Evolutionary conservation across 2,329 filamentous ascomycete species (phyloP).

Genomic region (Fusarium clavum): DNA sequence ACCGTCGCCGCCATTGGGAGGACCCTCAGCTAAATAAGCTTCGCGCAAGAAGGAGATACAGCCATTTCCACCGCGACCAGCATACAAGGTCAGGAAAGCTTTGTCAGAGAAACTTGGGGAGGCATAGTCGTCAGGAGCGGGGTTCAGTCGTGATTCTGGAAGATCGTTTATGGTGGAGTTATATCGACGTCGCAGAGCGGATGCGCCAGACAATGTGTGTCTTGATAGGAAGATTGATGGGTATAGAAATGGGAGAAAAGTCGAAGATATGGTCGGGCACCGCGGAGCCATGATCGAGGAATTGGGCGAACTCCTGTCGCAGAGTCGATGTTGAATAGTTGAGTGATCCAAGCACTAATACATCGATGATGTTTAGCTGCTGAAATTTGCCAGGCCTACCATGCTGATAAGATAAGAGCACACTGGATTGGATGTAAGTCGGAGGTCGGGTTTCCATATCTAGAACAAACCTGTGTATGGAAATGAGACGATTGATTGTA

Average conservation of each 20-base stretch:
- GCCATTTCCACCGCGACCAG: conserved; percentile 87
- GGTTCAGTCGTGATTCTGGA: conserved; percentile 75
- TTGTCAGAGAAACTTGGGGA: conserved; percentile 87
- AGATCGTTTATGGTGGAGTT: conserved; percentile 53
- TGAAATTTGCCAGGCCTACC: conserved; percentile 26
- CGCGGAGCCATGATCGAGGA: conserved; percentile 45
- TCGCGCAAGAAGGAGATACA: conserved; percentile 96
- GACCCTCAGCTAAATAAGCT: conserved; percentile 87
- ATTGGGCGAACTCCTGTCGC: conserved; percentile 11
- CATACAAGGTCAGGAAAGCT: conserved; percentile 79
- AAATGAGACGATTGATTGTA: background rate
- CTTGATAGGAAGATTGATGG: conserved; percentile 55
- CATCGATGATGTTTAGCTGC: conserved; percentile 10
- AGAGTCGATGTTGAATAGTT: conserved; percentile 9
- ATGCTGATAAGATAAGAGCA: conserved; percentile 41
- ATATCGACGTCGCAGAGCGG: conserved; percentile 33
- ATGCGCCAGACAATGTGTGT: conserved; percentile 18
- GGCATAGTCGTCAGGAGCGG: conserved; percentile 85
- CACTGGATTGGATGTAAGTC: background rate
- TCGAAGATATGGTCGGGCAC: conserved; percentile 40
- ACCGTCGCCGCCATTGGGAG: conserved; percentile 94
- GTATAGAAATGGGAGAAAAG: conserved; percentile 60
- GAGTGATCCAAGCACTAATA: background rate
- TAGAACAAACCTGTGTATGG: background rate
- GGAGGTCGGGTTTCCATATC: background rate